phyloP scores from a whole-genome alignment of 2,329 filamentous ascomycete genomes.

The Arthrobotrys conoides region DNA sequence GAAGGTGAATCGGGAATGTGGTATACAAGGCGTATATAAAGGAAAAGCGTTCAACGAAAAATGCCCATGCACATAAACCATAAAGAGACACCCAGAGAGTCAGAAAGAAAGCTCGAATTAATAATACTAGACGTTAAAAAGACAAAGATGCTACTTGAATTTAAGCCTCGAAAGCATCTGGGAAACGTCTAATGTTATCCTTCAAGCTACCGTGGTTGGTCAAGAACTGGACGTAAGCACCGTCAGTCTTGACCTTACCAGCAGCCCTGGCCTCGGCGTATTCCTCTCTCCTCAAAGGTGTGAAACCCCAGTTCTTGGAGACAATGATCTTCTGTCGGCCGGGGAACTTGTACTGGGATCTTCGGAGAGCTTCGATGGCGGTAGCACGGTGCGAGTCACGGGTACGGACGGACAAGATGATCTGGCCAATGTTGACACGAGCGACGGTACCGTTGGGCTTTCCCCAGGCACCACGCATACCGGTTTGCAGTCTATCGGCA shows the following conservation, averaged over 20 bases:
- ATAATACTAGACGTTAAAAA: conserved; percentile 42
- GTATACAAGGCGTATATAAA: conserved; percentile 55
- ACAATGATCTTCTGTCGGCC: conserved; percentile 99
- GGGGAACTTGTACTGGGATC: conserved; percentile 99
- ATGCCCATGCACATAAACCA: conserved; percentile 51
- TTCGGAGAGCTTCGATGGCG: conserved; percentile 98
- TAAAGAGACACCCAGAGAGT: conserved; percentile 51
- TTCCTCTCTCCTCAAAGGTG: conserved; percentile 95
- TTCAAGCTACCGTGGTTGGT: conserved; percentile 89
- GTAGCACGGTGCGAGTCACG: conserved; percentile 92
- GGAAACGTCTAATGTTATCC: conserved; percentile 94
- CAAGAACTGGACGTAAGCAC: conserved; percentile 99
- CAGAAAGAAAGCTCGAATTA: conserved; percentile 50
- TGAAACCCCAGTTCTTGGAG: conserved; percentile 99
- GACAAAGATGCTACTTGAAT: conserved; percentile 33
- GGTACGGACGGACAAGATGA: conserved; percentile 96
- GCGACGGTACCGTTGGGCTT: conserved; percentile 99
- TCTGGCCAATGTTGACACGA: conserved; percentile 99
- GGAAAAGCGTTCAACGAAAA: conserved; percentile 35
- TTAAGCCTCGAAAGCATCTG: conserved; percentile 80
- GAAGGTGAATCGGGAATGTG: conserved; percentile 25
- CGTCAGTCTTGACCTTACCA: conserved; percentile 94
- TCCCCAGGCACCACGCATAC: conserved; percentile 99
- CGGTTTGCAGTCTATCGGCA: conserved; percentile 99
- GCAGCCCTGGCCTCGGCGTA: conserved; percentile 95